These are phyloP conservation scores for Drechslera avenae DNA, from an alignment of 2,329 filamentous ascomycete genomes.

Conservation along the genomic window DNA sequence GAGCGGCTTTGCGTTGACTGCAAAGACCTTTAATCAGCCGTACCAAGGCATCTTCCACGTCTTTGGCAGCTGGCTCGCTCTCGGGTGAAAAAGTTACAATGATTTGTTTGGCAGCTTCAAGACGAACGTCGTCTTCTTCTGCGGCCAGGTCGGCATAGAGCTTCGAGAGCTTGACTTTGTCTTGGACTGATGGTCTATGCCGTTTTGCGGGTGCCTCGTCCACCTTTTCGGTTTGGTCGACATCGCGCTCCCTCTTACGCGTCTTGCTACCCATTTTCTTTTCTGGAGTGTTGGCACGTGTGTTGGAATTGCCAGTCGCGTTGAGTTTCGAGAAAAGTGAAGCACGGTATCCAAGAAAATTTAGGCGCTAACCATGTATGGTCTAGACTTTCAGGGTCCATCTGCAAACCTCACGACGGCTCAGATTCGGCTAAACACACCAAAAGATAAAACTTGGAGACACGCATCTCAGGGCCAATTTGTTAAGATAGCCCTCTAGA, in stretches of 20 bases:
- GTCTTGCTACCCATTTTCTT: constrained; percentile 33
- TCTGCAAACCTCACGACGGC: not conserved
- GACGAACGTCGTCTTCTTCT: constrained; percentile 51
- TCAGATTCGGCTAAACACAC: not conserved
- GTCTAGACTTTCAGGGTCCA: constrained; percentile 4
- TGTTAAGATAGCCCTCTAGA: no score
- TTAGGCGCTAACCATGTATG: constrained; percentile 8
- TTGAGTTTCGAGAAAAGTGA: constrained; percentile 12
- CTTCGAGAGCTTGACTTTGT: constrained; percentile 51
- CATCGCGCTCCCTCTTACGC: constrained; percentile 37
- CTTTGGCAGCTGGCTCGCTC: constrained; percentile 43
- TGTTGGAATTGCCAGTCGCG: constrained; percentile 5
- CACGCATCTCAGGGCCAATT: no score
- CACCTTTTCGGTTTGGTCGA: constrained; percentile 18
- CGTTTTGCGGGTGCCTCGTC: constrained; percentile 37
- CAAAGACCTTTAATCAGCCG: constrained; percentile 83
- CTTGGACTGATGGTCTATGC: constrained; percentile 46
- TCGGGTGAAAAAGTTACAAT: constrained; percentile 50
- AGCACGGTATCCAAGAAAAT: constrained; percentile 14
- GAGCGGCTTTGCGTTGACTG: constrained; percentile 85
- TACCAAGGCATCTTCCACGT: constrained; percentile 49
- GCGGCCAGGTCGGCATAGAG: constrained; percentile 56
- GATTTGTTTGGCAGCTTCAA: constrained; percentile 54
- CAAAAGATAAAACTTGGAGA: no score
- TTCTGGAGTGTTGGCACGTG: not conserved